These are phyloP conservation scores for Urochloa ruziziensis DNA, from an alignment of 176 grass and related monocot species.

Conservation along the genomic window DNA sequence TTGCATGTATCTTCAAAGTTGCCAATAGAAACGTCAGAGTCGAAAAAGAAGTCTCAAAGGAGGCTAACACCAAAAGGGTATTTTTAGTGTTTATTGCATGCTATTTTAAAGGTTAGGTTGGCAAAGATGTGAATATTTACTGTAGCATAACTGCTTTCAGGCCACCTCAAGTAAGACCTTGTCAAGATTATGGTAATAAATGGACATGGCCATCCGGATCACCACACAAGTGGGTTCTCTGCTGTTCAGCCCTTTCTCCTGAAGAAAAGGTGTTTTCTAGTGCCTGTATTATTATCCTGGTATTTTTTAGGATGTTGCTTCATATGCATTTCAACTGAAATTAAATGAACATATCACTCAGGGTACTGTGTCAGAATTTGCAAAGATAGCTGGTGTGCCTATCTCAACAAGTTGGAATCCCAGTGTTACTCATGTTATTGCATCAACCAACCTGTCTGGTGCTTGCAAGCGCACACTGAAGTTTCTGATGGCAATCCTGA, in stretches of 20 bases:
- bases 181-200: conserved; percentile 26
- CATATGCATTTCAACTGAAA: conserved; percentile 34
- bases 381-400: conserved; percentile 53
- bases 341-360: conserved; percentile 18
- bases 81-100: conserved; percentile 12
- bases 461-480: conserved; percentile 89
- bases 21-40: conserved; percentile 45
- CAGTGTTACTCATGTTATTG: conserved; percentile 79
- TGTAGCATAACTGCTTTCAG: conserved; percentile 32
- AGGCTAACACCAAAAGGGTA: conserved; percentile 56
- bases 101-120: neutral
- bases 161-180: conserved; percentile 39
- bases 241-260: conserved; percentile 82
- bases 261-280: conserved; percentile 58
- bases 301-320: neutral
- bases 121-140: conserved; percentile 15
- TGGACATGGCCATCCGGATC: conserved; percentile 76
- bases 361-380: conserved; percentile 61
- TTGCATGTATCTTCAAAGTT: conserved; percentile 65
- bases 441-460: conserved; percentile 66
- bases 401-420: conserved; percentile 69
- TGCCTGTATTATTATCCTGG: conserved; percentile 19
- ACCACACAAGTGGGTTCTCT: conserved; percentile 78
- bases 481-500: conserved; percentile 85
- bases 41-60: conserved; percentile 51